These are phyloP conservation scores for Alternaria triticimaculans DNA, from an alignment of 2,329 filamentous ascomycete species.

Conservation along the genomic window DNA sequence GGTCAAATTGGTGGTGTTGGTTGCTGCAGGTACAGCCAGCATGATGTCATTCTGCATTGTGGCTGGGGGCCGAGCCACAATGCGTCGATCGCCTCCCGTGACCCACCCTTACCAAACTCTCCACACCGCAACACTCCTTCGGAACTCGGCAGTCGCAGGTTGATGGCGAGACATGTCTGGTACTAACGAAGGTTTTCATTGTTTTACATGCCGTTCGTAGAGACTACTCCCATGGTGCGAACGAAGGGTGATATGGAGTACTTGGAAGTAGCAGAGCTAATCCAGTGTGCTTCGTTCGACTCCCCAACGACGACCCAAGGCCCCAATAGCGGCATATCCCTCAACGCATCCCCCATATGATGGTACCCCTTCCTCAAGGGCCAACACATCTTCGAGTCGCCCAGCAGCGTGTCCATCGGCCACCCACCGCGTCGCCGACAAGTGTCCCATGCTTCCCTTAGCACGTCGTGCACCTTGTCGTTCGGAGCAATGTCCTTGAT, in stretches of 20 bases:
- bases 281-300: not conserved
- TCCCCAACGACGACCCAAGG: not conserved
- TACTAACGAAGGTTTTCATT: not conserved
- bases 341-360: not conserved
- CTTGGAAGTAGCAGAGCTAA: too few relatives aligned
- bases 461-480: not conserved
- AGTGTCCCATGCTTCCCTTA: not conserved
- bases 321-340: not conserved
- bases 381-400: not conserved
- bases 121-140: not conserved
- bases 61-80: not conserved
- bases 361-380: not conserved
- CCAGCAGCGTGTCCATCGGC: not conserved
- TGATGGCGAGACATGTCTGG: not conserved
- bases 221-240: not conserved
- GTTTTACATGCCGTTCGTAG: not conserved
- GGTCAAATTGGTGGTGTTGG: slow-evolving; percentile 5
- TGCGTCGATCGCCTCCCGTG: slow-evolving; percentile 5
- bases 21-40: slow-evolving; percentile 9
- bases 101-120: not conserved
- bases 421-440: not conserved
- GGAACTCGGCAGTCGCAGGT: not conserved
- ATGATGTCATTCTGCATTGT: slow-evolving; percentile 13
- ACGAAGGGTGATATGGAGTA: too few relatives aligned
- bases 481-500: not conserved